phyloP scores from a whole-genome alignment of 371 early-diverging fungal genomes.

The Parasitella parasitica region DNA sequence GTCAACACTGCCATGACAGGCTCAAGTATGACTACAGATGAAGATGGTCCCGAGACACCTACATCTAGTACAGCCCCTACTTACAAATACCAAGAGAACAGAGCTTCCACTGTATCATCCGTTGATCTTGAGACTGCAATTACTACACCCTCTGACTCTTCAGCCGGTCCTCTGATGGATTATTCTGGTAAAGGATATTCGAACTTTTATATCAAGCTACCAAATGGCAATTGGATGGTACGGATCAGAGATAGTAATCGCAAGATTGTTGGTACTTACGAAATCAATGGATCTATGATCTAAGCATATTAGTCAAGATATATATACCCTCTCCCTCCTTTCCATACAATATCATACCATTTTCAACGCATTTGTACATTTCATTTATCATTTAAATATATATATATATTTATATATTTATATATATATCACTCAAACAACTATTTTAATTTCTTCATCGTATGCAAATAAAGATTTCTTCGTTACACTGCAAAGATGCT shows the following conservation, averaged over 20 bases:
- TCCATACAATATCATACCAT: neutral
- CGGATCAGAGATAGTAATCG: constrained; percentile 29
- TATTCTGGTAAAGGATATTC: constrained; percentile 31
- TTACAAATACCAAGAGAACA: neutral
- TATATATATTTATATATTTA: neutral
- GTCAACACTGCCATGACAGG: constrained; percentile 3
- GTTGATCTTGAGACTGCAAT: constrained; percentile 8
- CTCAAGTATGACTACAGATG: constrained; percentile 4
- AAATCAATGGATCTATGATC: constrained; percentile 38
- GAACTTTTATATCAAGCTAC: constrained; percentile 36
- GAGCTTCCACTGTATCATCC: neutral
- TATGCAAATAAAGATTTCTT: neutral
- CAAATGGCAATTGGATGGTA: constrained; percentile 41
- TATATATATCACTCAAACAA: neutral
- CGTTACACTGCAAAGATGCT: neutral
- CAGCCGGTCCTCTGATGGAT: constrained; percentile 2
- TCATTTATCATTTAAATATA: neutral
- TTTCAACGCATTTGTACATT: neutral
- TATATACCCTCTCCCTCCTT: neutral
- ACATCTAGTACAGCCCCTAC: neutral
- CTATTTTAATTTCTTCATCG: neutral
- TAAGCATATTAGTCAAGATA: constrained; percentile 7
- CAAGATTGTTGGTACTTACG: constrained; percentile 37
- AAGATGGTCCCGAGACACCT: neutral
- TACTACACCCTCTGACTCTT: neutral